These are phyloP conservation scores for Penicillium sp. DNA, from an alignment of 2,329 filamentous ascomycete species.

Conservation along the genomic window DNA sequence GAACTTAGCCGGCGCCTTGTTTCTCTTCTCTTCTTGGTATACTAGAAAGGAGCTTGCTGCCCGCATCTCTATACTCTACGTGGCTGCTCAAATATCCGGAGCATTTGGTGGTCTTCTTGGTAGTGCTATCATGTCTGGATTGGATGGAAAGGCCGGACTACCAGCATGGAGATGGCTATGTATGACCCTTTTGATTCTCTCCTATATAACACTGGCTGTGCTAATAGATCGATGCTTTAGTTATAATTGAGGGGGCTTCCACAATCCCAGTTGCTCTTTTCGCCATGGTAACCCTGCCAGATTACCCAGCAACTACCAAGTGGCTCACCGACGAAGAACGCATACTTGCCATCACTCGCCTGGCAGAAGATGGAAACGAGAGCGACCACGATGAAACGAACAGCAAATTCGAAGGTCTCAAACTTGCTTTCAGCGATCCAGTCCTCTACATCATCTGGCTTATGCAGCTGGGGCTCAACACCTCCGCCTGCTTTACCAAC, in stretches of 20 bases:
- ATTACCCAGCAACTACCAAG: constrained; percentile 63
- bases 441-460: neutral
- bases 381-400: constrained; percentile 61
- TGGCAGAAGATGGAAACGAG: constrained; percentile 65
- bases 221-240: constrained; percentile 52
- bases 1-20: constrained; percentile 1
- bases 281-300: constrained; percentile 63
- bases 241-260: constrained; percentile 69
- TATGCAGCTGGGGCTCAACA: constrained; percentile 1
- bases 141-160: constrained; percentile 35
- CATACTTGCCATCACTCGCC: constrained; percentile 59
- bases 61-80: constrained; percentile 55
- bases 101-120: constrained; percentile 58
- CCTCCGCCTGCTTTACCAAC: constrained; percentile 62
- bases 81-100: constrained; percentile 50
- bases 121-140: constrained; percentile 50
- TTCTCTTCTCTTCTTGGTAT: constrained; percentile 55
- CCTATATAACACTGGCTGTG: constrained; percentile 25
- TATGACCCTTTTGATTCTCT: constrained; percentile 15
- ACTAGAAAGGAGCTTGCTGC: constrained; percentile 62
- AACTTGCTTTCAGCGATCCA: constrained; percentile 55
- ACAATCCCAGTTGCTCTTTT: constrained; percentile 61
- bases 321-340: constrained; percentile 62
- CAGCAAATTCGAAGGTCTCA: constrained; percentile 56
- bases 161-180: constrained; percentile 39